phyloP scores from a whole-genome alignment of 331 rosid genomes.

The Cydonia oblonga region DNA sequence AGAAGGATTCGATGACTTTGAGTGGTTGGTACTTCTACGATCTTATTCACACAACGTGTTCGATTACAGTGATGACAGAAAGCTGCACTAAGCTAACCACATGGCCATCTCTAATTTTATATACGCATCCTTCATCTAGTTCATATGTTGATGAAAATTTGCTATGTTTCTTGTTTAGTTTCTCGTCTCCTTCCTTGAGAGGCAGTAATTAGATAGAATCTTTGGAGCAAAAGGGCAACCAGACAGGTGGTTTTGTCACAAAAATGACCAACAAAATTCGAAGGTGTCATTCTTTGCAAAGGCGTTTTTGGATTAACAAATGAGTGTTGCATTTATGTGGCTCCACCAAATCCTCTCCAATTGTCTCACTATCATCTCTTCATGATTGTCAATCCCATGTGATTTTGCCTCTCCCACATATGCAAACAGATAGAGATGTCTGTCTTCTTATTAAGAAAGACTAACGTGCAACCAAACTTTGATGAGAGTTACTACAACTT shows the following conservation, averaged over 20 bases:
- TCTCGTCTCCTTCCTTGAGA: background rate
- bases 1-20: background rate
- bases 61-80: background rate
- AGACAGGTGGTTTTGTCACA: conserved; percentile 16
- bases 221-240: background rate
- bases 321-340: conserved; percentile 74
- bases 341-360: conserved; percentile 91
- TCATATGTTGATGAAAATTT: background rate
- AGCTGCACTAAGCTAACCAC: background rate
- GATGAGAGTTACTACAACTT: no score
- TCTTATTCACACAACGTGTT: background rate
- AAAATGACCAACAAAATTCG: conserved; percentile 20
- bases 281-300: conserved; percentile 21
- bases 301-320: conserved; percentile 24
- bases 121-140: background rate
- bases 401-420: conserved; percentile 27
- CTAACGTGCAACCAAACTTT: no score
- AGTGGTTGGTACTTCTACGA: background rate
- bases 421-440: background rate
- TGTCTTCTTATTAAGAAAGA: no score
- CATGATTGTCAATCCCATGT: conserved; percentile 41
- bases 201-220: background rate
- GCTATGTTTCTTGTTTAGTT: background rate
- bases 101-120: background rate
- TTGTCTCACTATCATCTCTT: conserved; percentile 37